These are phyloP conservation scores for Toxicodendron radicans DNA, from an alignment of 345 rosid species.

Conservation along the genomic window DNA sequence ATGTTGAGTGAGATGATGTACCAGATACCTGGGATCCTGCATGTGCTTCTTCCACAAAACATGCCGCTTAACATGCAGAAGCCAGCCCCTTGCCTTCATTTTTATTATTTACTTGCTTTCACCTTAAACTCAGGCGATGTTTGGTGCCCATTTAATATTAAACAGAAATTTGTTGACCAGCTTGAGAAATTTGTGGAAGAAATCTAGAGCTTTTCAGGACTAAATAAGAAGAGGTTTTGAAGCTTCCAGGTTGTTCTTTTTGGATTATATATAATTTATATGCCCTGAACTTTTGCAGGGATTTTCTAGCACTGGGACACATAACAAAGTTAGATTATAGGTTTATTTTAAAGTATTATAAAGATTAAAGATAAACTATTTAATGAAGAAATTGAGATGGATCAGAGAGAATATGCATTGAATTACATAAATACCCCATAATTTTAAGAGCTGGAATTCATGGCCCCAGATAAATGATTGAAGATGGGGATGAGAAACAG, in stretches of 20 bases:
- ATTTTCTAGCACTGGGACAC: not conserved
- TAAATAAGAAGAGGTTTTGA: not conserved
- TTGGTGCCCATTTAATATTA: not conserved
- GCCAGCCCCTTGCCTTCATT: not conserved
- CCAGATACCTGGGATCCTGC: slow-evolving; percentile 15
- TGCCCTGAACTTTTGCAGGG: not conserved
- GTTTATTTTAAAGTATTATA: not conserved
- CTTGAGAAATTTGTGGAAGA: slow-evolving; percentile 8
- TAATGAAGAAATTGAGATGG: not conserved
- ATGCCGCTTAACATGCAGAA: slow-evolving; percentile 22
- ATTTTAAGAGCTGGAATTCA: too few relatives aligned
- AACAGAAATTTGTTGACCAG: not conserved
- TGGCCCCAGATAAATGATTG: not conserved
- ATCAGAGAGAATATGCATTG: not conserved
- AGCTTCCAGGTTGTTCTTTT: not conserved
- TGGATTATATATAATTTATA: too few relatives aligned
- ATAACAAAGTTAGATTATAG: not conserved
- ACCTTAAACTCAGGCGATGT: not conserved
- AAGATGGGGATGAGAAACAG: not conserved
- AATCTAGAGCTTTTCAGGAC: not conserved
- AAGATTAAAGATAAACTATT: not conserved
- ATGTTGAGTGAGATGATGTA: not conserved
- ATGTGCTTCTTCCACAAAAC: slow-evolving; percentile 21
- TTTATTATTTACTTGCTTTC: not conserved
- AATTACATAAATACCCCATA: too few relatives aligned